Conservation (phyloP, 2,329 filamentous ascomycete genomes). For the Aphanoascus verrucosus region DNA sequence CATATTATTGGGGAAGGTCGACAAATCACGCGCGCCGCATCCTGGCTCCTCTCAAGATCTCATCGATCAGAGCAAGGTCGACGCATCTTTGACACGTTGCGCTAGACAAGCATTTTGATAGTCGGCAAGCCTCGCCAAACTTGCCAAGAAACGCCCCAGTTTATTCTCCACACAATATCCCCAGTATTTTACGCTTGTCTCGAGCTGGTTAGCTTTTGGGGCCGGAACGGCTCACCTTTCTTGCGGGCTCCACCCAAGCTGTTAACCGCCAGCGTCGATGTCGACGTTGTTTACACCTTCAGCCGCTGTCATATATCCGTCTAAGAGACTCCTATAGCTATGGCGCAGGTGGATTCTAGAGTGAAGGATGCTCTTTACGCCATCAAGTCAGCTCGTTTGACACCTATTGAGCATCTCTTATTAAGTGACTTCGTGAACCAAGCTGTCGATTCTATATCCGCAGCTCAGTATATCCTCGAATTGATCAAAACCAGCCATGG, state of each 20-base stretch:
- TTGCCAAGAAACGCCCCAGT: too few relatives aligned
- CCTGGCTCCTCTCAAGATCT: slow-evolving; percentile 33
- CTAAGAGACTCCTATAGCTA: too few relatives aligned
- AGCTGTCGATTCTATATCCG: not conserved
- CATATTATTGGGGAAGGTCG: slow-evolving; percentile 28
- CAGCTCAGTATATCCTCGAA: not conserved
- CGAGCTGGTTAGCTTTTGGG: too few relatives aligned
- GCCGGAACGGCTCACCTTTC: too few relatives aligned
- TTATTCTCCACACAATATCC: too few relatives aligned
- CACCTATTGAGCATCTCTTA: slow-evolving; percentile 4
- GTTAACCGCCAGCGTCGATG: too few relatives aligned
- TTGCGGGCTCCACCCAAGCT: too few relatives aligned
- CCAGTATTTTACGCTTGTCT: too few relatives aligned
- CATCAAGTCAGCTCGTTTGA: not conserved
- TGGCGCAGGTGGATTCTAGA: too few relatives aligned
- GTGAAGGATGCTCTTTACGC: not conserved
- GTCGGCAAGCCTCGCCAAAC: slow-evolving; percentile 41
- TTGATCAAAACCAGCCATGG: not conserved
- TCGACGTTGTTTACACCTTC: too few relatives aligned
- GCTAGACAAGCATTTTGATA: slow-evolving; percentile 39
- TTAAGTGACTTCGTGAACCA: not conserved
- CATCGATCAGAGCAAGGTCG: slow-evolving; percentile 39
- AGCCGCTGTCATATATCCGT: too few relatives aligned
- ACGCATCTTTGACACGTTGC: slow-evolving; percentile 29
- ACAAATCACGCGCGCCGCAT: slow-evolving; percentile 37